Evolutionary conservation across 495 filamentous ascomycete species (phyloP).

Genomic region (Aspergillus olivimuriae): DNA sequence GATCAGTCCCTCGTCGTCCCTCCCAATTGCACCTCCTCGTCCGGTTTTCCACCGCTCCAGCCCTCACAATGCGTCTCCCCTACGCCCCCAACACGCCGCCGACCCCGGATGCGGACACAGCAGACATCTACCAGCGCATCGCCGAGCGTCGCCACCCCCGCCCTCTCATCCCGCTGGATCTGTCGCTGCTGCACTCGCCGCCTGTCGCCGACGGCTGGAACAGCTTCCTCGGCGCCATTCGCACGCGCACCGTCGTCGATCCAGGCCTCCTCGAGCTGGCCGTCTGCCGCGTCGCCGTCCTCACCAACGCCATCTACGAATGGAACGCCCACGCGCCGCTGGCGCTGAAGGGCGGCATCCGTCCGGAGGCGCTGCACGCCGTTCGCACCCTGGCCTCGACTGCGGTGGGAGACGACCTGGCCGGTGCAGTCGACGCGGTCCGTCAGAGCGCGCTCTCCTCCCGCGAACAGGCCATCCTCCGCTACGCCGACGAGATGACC

Average conservation of each 20-base stretch:
- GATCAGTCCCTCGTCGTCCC: too few relatives aligned
- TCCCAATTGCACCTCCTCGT: too few relatives aligned
- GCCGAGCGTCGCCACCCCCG: conserved; percentile 53
- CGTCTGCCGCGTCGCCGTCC: conserved; percentile 57
- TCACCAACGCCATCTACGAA: conserved; percentile 71
- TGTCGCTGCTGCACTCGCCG: conserved; percentile 63
- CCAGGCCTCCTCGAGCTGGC: conserved; percentile 41
- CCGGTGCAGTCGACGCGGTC: conserved; percentile 16
- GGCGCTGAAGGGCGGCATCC: conserved; percentile 37
- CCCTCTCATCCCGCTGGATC: conserved; percentile 61
- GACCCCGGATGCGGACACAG: conserved; percentile 17
- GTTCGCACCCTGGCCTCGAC: conserved; percentile 36
- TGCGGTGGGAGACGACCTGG: conserved; percentile 19
- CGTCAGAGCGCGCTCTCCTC: conserved; percentile 35
- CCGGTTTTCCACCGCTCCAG: conserved; percentile 3
- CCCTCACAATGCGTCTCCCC: conserved; percentile 54
- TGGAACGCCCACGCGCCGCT: conserved; percentile 74
- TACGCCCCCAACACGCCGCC: conserved; percentile 51
- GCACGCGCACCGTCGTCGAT: conserved; percentile 57
- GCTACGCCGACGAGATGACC: conserved; percentile 34
- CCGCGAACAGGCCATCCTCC: conserved; percentile 51
- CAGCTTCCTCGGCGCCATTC: conserved; percentile 63
- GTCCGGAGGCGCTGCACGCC: conserved; percentile 37
- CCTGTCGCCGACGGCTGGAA: conserved; percentile 71
- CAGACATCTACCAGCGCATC: conserved; percentile 54